Evolutionary conservation across 2,329 filamentous ascomycete species (phyloP), one percentile per base, ranked within the genome.

Genomic region (Penicillium sp.): DNA sequence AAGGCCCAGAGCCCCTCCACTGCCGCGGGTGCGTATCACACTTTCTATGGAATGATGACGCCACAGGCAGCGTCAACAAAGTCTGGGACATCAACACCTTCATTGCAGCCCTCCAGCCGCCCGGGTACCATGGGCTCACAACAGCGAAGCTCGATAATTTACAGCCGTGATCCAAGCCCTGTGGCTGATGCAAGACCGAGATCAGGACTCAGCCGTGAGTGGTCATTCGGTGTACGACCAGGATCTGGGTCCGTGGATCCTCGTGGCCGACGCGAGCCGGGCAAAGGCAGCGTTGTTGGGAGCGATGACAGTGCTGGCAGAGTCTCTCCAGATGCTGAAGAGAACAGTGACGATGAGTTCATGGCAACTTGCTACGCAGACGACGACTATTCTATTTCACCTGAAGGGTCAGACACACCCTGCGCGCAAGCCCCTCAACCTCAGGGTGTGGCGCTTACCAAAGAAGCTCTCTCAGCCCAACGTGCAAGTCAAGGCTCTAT

Each of bases 221-320:
- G 71, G 7, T 71, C 72, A 2, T 66, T 74, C 12, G 71, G 71
- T 42, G 66, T 70, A 9, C 65, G 71, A 19, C 65, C 69, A 25
- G 69, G 70, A 0, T 72, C 72, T 29, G 72, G 69, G 16, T 67
- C 72, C 48, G 39, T 62, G 30, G 59, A 69, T 35, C 56, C 58
- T 45, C 58, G 63, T 51, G 61, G 65, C 37, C 58, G 66, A 33
- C 57, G 60, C 49, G 58, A 62, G 48, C n/a, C 62, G 30, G 50
- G 56, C 22, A 65, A 63, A 49, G 56, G 56, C 14, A 58, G 56
- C 14, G 52, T 61, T 29, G 43, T 52, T 19, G 61, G 65, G 31
- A 55, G 55, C 41, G 66, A 72, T n/a, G 67, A 68, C 12, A 60
- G 46, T 50, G 56, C 58, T 16, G 56, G 55, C n/a, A 55, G 47